Conservation (phyloP, 495 filamentous ascomycete genomes). For the Neurospora tetrasperma region DNA sequence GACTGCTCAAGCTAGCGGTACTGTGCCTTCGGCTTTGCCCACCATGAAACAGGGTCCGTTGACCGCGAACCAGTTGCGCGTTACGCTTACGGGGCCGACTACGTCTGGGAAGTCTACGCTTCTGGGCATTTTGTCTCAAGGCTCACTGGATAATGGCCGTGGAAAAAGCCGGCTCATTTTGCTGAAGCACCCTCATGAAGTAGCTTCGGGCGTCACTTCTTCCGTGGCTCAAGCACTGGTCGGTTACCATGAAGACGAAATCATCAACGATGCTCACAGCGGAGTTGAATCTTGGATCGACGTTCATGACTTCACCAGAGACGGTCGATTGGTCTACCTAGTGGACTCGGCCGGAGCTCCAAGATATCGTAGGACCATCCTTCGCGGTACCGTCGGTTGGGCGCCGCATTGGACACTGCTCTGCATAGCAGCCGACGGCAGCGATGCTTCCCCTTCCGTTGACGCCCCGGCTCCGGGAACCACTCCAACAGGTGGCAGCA, state of each 20-base stretch:
- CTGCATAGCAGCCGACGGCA: conserved; percentile 76
- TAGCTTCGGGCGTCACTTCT: conserved; percentile 82
- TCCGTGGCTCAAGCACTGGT: conserved; percentile 88
- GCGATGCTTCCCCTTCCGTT: conserved; percentile 28
- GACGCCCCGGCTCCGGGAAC: conserved; percentile 24
- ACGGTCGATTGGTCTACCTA: conserved; percentile 71
- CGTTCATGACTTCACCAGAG: conserved; percentile 66
- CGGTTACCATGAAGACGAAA: conserved; percentile 58
- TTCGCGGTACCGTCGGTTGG: conserved; percentile 88
- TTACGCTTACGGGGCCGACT: conserved; percentile 83
- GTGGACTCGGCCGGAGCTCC: conserved; percentile 87
- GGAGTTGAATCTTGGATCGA: conserved; percentile 92
- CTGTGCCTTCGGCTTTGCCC: conserved; percentile 5
- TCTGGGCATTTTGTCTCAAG: conserved; percentile 77
- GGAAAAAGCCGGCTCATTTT: conserved; percentile 80
- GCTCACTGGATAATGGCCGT: conserved; percentile 81
- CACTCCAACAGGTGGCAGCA: conserved; percentile 7
- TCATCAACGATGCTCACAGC: conserved; percentile 78
- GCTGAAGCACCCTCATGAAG: conserved; percentile 90
- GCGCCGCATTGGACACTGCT: conserved; percentile 87
- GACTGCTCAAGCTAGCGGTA: conserved; percentile 8
- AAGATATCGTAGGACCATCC: conserved; percentile 74
- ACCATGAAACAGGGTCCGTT: conserved; percentile 24
- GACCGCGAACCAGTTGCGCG: conserved; percentile 66
- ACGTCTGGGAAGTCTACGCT: conserved; percentile 92